Evolutionary conservation across 2,329 filamentous ascomycete genomes (phyloP).

Genomic region (Colletotrichum simmondsii): DNA sequence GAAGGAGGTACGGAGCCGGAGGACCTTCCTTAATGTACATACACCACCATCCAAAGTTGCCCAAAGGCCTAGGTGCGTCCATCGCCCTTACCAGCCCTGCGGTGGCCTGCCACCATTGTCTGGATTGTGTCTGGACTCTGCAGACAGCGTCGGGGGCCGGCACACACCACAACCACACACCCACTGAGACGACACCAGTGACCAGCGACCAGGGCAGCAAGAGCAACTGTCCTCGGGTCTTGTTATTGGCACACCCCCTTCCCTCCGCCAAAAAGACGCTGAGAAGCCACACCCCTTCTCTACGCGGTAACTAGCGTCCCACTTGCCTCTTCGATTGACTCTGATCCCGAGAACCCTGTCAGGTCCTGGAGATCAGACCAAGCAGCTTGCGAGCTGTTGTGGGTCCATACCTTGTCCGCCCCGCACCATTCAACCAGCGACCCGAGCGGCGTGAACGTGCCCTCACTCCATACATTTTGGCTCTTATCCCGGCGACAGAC

Average conservation of each 20-base stretch:
- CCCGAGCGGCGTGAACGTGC: not conserved
- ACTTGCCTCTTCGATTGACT: conserved; percentile 30
- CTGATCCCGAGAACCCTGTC: conserved; percentile 36
- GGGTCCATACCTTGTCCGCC: conserved; percentile 31
- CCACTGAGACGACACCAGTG: not conserved
- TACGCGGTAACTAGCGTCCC: not conserved
- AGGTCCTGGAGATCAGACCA: conserved; percentile 46
- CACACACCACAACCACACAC: not conserved
- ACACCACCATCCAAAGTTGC: conserved; percentile 37
- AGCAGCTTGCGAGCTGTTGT: conserved; percentile 45
- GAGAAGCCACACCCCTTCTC: not conserved
- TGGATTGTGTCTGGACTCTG: not conserved
- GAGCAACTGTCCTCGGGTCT: not conserved
- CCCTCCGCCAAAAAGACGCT: not conserved
- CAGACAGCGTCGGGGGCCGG: not conserved
- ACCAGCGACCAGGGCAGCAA: not conserved
- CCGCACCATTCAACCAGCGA: not conserved
- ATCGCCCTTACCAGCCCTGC: not conserved
- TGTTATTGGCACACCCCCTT: not conserved
- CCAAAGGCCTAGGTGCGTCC: conserved; percentile 19
- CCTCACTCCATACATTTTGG: not conserved
- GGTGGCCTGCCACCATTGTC: not conserved
- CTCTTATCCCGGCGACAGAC: not conserved
- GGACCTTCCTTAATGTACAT: too few relatives aligned
- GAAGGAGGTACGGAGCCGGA: too few relatives aligned